Conservation (phyloP, 768 basidiomycete genomes). For the Rhodocollybia butyracea region DNA sequence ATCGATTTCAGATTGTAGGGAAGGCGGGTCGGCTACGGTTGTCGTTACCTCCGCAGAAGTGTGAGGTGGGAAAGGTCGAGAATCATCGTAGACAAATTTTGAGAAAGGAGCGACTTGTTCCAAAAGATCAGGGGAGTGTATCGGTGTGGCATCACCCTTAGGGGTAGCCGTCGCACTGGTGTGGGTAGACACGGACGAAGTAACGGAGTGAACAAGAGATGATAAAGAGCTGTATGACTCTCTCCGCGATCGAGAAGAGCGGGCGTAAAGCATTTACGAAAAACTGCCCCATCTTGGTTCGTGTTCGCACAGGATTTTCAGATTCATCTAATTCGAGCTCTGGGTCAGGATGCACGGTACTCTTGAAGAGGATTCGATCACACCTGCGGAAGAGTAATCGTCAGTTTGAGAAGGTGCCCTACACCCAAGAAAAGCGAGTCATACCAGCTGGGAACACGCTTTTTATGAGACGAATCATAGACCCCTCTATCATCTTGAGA, state of each 20-base stretch:
- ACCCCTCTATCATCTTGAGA: conserved; percentile 55
- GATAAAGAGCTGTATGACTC: conserved; percentile 31
- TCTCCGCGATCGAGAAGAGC: conserved; percentile 31
- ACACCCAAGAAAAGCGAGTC: conserved; percentile 17
- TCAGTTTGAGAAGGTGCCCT: neutral
- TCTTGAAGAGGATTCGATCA: conserved; percentile 82
- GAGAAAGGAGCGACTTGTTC: conserved; percentile 19
- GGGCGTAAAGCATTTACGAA: conserved; percentile 54
- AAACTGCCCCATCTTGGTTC: conserved; percentile 51
- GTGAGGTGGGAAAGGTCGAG: neutral
- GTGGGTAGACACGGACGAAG: conserved; percentile 14
- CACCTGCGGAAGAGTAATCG: conserved; percentile 47
- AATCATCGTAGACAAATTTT: conserved; percentile 17
- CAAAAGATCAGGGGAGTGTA: conserved; percentile 13
- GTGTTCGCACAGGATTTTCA: conserved; percentile 26
- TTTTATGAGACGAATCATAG: conserved; percentile 79
- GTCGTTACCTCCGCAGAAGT: neutral
- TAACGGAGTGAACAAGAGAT: conserved; percentile 20
- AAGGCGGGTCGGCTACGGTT: neutral
- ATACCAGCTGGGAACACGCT: conserved; percentile 82
- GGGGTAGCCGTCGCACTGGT: conserved; percentile 10
- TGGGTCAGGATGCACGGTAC: conserved; percentile 52
- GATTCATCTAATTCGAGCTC: conserved; percentile 38
- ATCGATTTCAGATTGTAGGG: neutral
- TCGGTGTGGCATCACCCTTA: conserved; percentile 15